A percentile compares a stretch with the other conserved stretches of the same genome.
phyloP scores from a whole-genome alignment of 139 green algal genomes.

The Nannochloris sp. region DNA sequence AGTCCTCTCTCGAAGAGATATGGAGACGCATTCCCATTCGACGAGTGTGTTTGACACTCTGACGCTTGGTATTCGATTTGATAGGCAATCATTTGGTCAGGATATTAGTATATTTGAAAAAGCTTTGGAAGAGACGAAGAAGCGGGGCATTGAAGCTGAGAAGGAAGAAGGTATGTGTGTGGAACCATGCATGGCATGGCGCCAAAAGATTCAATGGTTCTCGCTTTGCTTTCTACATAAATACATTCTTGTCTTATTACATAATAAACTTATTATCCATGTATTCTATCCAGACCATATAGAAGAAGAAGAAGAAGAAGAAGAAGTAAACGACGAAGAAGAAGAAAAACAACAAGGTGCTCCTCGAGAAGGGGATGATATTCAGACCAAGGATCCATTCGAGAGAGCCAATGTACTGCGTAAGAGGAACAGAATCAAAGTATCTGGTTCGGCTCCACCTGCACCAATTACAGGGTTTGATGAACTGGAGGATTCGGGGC shows the following conservation, averaged over 20 bases:
- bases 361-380: neutral
- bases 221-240: no score
- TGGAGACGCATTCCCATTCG: neutral
- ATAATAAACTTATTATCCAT: no score
- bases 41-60: slow-evolving; percentile 1
- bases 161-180: neutral
- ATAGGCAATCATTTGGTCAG: neutral
- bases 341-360: neutral
- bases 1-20: neutral
- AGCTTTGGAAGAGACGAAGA: neutral
- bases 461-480: slow-evolving; percentile 7
- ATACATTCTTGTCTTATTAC: no score
- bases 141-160: neutral
- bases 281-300: neutral
- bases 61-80: neutral
- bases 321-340: neutral
- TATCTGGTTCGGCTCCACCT: slow-evolving; percentile 16
- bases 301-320: neutral
- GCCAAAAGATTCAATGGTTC: no score
- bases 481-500: slow-evolving; percentile 2
- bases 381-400: slow-evolving; percentile 34
- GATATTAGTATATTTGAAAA: neutral
- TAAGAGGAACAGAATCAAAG: slow-evolving; percentile 55
- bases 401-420: slow-evolving; percentile 60
- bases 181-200: neutral